Base-by-base conservation (phyloP, 345 rosid genomes). In the Laguncularia racemosa region DNA sequence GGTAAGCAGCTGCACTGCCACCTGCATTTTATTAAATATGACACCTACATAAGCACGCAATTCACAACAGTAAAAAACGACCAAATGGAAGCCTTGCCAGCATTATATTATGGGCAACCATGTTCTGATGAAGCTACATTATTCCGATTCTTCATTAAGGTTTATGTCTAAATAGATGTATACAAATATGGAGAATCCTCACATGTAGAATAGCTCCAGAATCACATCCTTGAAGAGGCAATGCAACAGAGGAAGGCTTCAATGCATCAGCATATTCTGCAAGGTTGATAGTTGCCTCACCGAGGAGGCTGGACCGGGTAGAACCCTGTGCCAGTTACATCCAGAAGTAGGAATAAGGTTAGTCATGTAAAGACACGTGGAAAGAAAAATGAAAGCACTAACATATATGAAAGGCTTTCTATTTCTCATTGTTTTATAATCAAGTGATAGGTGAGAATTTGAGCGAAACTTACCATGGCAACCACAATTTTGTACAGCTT, bases 121-220 rank as follows among this genome's bases (percentile, higher is more conserved):
- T 9, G 11, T 33, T 9, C 40, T 33, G 9, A 7, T 9, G 11
- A 33, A 33, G 40, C 11, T 33, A 33, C 40, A 33, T 6, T 33
- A 33, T 6, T 33, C 10, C 7, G 40, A 33, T 9, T 33, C 40
- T 33, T 26, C 46, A 14, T 10, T 20, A 20, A 26, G 19, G 56
- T 44, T 16, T 16, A 49, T 61, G 61, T 55, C 28, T 19, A 16
- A 45, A 46, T 18, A 43, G 53, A 21, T 16, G 17, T 55, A 44
- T 12, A 52, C n/a, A 52, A 50, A 58, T 50, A 46, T 57, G 50
- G 38, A 57, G 44, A 58, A 62, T 67, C 59, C 97, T 86, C 68
- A 93, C 99, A 82, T 93, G 99, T 71, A 93, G 78, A 67, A 73
- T 67, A 64, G 97, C 77, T 72, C 96, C 95, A 67, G 86, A 78